Percentiles rank a stretch among this genome's conserved stretches.
Conservation (phyloP, 305 asterid species). For the Withania somnifera region DNA sequence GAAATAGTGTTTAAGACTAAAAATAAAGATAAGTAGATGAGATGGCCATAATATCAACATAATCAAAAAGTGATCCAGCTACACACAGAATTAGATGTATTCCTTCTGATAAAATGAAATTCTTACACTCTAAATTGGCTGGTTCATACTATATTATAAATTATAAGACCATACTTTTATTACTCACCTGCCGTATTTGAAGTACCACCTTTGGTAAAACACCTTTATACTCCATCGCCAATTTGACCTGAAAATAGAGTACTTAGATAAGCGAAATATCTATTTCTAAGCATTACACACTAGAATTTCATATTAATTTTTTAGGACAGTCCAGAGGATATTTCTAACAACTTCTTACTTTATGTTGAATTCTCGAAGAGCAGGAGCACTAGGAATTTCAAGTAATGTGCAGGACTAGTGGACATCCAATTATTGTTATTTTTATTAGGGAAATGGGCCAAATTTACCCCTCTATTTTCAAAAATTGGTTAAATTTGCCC, state of each 20-base stretch:
- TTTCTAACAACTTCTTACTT: not conserved
- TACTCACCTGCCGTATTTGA: conserved; percentile 66
- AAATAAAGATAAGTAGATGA: not conserved
- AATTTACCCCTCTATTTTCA: no score
- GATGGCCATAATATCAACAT: not conserved
- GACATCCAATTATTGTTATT: not conserved
- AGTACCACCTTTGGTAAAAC: conserved; percentile 72
- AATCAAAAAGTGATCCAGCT: not conserved
- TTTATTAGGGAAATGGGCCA: no score
- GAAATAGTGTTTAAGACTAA: not conserved
- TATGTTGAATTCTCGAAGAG: not conserved
- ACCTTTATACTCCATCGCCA: conserved; percentile 66
- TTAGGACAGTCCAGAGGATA: not conserved
- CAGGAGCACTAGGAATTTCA: not conserved
- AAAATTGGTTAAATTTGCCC: no score
- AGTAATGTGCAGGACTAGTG: not conserved
- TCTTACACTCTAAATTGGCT: not conserved
- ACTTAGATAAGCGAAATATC: not conserved
- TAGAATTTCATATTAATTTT: not conserved
- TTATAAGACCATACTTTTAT: not conserved
- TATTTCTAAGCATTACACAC: not conserved
- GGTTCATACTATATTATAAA: not conserved
- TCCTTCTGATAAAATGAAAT: not conserved
- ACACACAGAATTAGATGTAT: not conserved
- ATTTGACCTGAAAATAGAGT: conserved; percentile 47